Percentiles rank a stretch among this genome's conserved stretches.
These are phyloP conservation scores for Blattamonas nauphoetae DNA, from an alignment of 78 protist species.

Conservation along the genomic window DNA sequence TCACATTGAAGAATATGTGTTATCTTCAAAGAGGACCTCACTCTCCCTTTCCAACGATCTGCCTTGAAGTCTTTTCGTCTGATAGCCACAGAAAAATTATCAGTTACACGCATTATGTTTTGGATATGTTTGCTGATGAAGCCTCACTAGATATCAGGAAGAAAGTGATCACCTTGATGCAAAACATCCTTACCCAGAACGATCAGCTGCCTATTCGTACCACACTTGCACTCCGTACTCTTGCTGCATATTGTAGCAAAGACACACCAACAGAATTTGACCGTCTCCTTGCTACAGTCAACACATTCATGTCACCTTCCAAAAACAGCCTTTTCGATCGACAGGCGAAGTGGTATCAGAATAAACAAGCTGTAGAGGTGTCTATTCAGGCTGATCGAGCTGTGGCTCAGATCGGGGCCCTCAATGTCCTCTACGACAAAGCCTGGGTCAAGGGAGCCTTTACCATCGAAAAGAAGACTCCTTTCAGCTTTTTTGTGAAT, in stretches of 20 bases:
- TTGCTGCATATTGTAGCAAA: neutral
- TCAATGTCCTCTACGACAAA: neutral
- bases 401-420: neutral
- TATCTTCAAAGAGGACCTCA: neutral
- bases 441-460: neutral
- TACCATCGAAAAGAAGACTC: neutral
- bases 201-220: neutral
- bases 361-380: neutral
- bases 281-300: neutral
- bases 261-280: neutral
- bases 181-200: neutral
- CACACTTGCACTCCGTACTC: neutral
- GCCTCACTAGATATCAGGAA: neutral
- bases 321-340: neutral
- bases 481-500: neutral
- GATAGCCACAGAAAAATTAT: neutral
- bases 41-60: neutral
- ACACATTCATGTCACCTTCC: neutral
- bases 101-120: neutral
- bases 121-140: neutral
- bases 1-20: neutral
- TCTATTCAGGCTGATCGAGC: neutral
- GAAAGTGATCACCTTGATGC: neutral
- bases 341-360: neutral
- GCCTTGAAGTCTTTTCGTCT: neutral